Evolutionary conservation across 805 yeast species (phyloP).

Genomic region (Maudiozyma turicensis): DNA sequence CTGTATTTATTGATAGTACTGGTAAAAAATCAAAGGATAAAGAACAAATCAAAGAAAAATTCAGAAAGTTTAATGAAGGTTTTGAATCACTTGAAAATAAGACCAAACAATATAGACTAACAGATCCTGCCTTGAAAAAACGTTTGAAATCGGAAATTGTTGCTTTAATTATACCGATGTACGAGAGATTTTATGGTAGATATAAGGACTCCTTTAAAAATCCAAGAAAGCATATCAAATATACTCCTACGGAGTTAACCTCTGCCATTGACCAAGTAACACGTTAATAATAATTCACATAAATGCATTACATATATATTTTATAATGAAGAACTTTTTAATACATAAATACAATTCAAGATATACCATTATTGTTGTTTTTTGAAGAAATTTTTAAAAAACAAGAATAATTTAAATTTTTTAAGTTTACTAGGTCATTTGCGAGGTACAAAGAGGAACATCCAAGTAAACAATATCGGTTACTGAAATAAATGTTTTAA

Average conservation of each 20-base stretch:
- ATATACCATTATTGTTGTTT: too few relatives aligned
- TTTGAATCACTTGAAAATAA: conserved; percentile 68
- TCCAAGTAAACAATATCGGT: too few relatives aligned
- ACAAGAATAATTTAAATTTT: too few relatives aligned
- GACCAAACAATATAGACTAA: conserved; percentile 55
- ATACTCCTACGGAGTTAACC: conserved; percentile 26
- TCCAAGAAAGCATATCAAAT: conserved; percentile 30
- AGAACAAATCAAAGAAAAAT: conserved; percentile 76
- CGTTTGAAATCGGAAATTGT: conserved; percentile 60
- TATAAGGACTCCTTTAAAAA: conserved; percentile 29
- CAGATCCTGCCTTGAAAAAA: conserved; percentile 55
- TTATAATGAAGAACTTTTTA: neutral
- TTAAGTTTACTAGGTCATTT: too few relatives aligned
- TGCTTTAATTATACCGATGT: conserved; percentile 68
- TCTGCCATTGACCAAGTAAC: conserved; percentile 21
- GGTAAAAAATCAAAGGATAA: conserved; percentile 60
- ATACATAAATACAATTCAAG: neutral
- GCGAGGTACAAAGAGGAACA: too few relatives aligned
- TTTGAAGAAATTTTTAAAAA: too few relatives aligned
- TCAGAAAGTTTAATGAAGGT: conserved; percentile 68
- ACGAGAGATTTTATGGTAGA: conserved; percentile 75
- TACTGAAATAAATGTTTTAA: too few relatives aligned
- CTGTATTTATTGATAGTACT: conserved; percentile 46
- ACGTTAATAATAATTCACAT: neutral
- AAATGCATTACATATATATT: too few relatives aligned